These are phyloP conservation scores for Lentinula edodes DNA, from an alignment of 768 basidiomycete species.

Conservation along the genomic window DNA sequence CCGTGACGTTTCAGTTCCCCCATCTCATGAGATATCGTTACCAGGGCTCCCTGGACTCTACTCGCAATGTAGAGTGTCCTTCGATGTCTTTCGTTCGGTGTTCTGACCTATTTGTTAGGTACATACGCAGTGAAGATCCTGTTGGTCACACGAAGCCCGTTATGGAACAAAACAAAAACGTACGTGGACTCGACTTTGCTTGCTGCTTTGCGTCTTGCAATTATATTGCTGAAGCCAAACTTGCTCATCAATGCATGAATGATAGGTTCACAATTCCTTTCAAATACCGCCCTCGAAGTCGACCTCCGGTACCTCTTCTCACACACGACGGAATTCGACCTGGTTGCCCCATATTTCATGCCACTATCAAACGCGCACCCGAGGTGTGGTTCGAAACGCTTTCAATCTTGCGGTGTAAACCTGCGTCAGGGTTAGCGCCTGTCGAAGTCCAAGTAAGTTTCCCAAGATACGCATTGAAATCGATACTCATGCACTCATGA, in stretches of 20 bases:
- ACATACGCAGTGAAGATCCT: constrained; percentile 41
- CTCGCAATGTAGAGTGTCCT: constrained; percentile 22
- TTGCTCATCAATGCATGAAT: not conserved
- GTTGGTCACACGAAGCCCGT: constrained; percentile 28
- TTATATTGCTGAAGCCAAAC: not conserved
- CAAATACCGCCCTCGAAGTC: constrained; percentile 9
- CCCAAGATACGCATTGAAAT: not conserved
- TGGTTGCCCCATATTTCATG: not conserved
- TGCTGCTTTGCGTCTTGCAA: not conserved
- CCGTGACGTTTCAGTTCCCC: not conserved
- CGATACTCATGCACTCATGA: not conserved
- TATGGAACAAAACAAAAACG: constrained; percentile 44
- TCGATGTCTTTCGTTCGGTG: not conserved
- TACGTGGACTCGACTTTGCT: constrained; percentile 17
- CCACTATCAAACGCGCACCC: constrained; percentile 6
- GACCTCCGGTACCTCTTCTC: constrained; percentile 3
- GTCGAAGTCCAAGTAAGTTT: constrained; percentile 7
- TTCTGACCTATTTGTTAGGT: not conserved
- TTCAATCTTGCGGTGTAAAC: not conserved
- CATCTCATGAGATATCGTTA: not conserved
- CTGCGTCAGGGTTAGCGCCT: not conserved
- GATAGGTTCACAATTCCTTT: constrained; percentile 2
- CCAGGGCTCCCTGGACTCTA: constrained; percentile 25
- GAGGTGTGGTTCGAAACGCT: constrained; percentile 7
- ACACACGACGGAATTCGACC: not conserved